Evolutionary conservation across 441 rosid genomes (phyloP).

Genomic region (Eruca vesicaria): DNA sequence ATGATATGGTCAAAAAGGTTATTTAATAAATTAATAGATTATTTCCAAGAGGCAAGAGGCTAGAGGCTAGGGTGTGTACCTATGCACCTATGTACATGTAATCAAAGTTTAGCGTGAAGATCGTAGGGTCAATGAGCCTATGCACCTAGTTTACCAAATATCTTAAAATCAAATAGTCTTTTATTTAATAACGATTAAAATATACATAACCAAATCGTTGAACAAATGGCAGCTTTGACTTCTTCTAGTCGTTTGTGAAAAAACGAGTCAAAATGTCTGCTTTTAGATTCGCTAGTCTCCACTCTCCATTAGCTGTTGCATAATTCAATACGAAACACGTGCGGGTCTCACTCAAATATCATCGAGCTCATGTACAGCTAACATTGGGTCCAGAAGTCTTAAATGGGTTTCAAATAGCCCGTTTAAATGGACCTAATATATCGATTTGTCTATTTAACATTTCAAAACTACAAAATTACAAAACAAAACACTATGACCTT

Average conservation of each 20-base stretch:
- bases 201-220: conserved; percentile 12
- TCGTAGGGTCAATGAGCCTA: background rate
- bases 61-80: too few species aligned
- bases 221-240: conserved; percentile 33
- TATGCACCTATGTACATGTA: too few species aligned
- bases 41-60: too few species aligned
- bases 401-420: background rate
- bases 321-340: background rate
- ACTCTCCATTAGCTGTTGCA: background rate
- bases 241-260: background rate
- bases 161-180: background rate
- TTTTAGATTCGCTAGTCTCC: conserved; percentile 32
- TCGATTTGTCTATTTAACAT: too few species aligned
- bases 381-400: background rate
- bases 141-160: background rate
- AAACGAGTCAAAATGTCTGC: background rate
- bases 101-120: too few species aligned
- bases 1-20: too few species aligned
- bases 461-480: too few species aligned
- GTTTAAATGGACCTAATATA: too few species aligned
- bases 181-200: background rate
- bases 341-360: background rate
- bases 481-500: too few species aligned
- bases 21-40: too few species aligned
- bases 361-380: background rate